phyloP scores from a whole-genome alignment of 75 land plant genomes.

The Ceratopteris richardii region DNA sequence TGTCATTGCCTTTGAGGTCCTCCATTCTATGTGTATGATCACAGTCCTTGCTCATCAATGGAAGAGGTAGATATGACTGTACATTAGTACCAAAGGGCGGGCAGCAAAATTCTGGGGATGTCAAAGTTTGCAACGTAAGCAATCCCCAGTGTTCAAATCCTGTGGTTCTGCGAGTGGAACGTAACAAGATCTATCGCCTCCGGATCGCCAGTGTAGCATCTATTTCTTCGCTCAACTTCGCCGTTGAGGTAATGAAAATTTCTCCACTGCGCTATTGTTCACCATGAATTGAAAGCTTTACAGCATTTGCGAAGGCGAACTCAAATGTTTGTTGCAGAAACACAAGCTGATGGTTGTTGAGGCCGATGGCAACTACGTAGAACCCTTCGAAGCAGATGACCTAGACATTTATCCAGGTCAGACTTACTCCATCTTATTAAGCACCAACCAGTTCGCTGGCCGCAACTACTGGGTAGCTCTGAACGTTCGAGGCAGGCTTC shows the following conservation, averaged over 20 bases:
- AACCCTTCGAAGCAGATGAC: constrained; percentile 48
- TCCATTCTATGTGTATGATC: too few species aligned
- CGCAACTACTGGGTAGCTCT: constrained; percentile 66
- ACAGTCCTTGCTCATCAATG: constrained; percentile 78
- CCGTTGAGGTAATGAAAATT: constrained; percentile 21
- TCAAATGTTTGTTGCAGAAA: constrained; percentile 28
- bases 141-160: constrained; percentile 16
- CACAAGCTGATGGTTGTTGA: constrained; percentile 84
- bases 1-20: too few species aligned
- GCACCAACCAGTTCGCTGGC: constrained; percentile 44
- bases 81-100: constrained; percentile 13
- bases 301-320: too few species aligned
- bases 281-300: too few species aligned
- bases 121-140: constrained; percentile 12
- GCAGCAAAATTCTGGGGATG: constrained; percentile 1
- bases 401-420: constrained; percentile 85
- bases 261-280: too few species aligned
- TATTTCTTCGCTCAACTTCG: constrained; percentile 26
- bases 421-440: constrained; percentile 72
- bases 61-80: constrained; percentile 66
- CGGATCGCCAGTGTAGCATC: constrained; percentile 33
- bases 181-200: constrained; percentile 28
- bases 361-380: constrained; percentile 73
- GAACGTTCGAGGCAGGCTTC: constrained; percentile 62
- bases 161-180: constrained; percentile 13